These are phyloP conservation scores for Boletus tylopilopsis DNA, from an alignment of 768 basidiomycete species.

Conservation along the genomic window DNA sequence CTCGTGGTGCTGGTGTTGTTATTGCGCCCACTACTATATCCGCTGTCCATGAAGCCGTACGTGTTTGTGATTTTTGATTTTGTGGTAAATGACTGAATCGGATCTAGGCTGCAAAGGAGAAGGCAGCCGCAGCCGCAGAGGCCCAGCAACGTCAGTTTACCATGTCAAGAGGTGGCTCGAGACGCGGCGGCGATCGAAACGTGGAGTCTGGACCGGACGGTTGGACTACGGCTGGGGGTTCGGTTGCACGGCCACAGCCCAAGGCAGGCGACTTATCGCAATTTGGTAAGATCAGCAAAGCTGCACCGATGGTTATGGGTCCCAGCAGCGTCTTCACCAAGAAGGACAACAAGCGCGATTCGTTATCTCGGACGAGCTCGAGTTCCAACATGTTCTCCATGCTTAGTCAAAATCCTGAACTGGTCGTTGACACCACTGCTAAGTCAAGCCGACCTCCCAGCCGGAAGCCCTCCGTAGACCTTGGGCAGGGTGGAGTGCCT, in stretches of 20 bases:
- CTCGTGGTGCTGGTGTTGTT: constrained; percentile 60
- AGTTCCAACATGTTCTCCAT: constrained; percentile 85
- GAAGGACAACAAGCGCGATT: constrained; percentile 66
- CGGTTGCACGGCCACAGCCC: constrained; percentile 51
- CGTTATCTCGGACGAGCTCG: constrained; percentile 77
- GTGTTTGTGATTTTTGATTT: constrained; percentile 27
- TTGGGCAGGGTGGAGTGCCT: constrained; percentile 41
- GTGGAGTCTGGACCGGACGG: constrained; percentile 72
- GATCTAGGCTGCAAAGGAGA: constrained; percentile 76
- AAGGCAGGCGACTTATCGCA: constrained; percentile 85
- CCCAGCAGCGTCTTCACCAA: constrained; percentile 83
- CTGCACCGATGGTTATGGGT: constrained; percentile 71
- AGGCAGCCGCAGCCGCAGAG: constrained; percentile 56
- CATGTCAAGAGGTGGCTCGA: constrained; percentile 90
- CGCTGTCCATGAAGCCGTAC: constrained; percentile 80
- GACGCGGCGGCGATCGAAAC: constrained; percentile 73
- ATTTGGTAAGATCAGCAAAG: constrained; percentile 83
- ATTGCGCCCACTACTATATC: constrained; percentile 86
- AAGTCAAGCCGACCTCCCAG: constrained; percentile 53
- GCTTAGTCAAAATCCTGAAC: constrained; percentile 63
- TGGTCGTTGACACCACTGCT: constrained; percentile 45
- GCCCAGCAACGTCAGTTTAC: constrained; percentile 62
- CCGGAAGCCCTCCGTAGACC: constrained; percentile 50
- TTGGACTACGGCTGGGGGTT: constrained; percentile 73
- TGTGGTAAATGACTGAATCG: constrained; percentile 2